Evolutionary conservation across 345 rosid genomes (phyloP).

Genomic region (Salix koriyanagi): DNA sequence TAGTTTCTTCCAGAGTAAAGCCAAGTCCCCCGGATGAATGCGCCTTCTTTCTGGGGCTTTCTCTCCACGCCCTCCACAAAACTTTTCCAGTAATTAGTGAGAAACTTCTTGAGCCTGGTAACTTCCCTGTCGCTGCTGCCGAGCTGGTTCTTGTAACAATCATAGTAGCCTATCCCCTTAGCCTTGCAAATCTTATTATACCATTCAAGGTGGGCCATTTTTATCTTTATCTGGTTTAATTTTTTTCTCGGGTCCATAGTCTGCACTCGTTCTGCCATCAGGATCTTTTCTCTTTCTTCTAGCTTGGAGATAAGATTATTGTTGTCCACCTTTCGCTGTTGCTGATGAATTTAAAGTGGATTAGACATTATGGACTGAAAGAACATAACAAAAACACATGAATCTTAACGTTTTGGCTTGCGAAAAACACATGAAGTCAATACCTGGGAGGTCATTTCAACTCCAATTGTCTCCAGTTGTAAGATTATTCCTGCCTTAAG

Average conservation of each 20-base stretch:
- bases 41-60: conserved; percentile 45
- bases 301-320: too few species aligned
- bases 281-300: conserved; percentile 6
- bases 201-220: conserved; percentile 50
- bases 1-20: conserved; percentile 48
- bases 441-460: conserved; percentile 20
- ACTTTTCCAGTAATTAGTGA: conserved; percentile 43
- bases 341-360: conserved; percentile 17
- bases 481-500: conserved; percentile 21
- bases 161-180: conserved; percentile 48
- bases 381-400: too few species aligned
- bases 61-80: conserved; percentile 45
- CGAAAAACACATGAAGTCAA: background rate
- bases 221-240: conserved; percentile 35
- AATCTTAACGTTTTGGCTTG: too few species aligned
- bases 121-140: background rate
- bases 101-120: conserved; percentile 15
- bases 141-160: conserved; percentile 33
- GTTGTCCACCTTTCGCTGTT: conserved; percentile 5
- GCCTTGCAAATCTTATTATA: conserved; percentile 45
- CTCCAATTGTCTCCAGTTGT: conserved; percentile 32
- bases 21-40: conserved; percentile 26
- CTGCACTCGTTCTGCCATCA: conserved; percentile 4
- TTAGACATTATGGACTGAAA: too few species aligned
- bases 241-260: conserved; percentile 27